Percentiles rank a stretch among this genome's conserved stretches.
Evolutionary conservation across 2,329 filamentous ascomycete genomes (phyloP).

Genomic region (Keithomyces neogunnii): DNA sequence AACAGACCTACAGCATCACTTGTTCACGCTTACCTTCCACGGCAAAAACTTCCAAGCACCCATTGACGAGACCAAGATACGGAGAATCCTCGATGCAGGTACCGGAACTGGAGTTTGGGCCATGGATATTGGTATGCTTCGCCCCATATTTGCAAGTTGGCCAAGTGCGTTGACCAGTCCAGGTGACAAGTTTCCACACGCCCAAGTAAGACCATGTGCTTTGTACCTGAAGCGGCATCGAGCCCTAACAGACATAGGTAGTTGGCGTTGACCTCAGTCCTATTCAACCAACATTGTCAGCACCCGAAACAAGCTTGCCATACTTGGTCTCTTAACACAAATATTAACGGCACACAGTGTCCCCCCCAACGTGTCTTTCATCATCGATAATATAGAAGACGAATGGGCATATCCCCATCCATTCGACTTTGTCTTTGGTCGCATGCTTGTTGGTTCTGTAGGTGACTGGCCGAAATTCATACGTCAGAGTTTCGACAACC

Average conservation of each 20-base stretch:
- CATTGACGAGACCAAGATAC: slow-evolving; percentile 12
- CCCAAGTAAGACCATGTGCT: slow-evolving; percentile 13
- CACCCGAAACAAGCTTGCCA: slow-evolving; percentile 5
- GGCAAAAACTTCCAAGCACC: slow-evolving; percentile 21
- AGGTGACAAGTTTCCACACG: slow-evolving; percentile 22
- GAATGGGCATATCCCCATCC: slow-evolving; percentile 28
- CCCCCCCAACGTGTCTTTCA: slow-evolving; percentile 40
- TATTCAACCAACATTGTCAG: slow-evolving; percentile 28
- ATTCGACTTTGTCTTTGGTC: slow-evolving; percentile 33
- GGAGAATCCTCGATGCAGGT: slow-evolving; percentile 35
- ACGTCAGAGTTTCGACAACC: slow-evolving; percentile 24
- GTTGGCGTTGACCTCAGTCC: slow-evolving; percentile 34
- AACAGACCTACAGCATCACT: slow-evolving; percentile 27
- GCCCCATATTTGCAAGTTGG: too few relatives aligned
- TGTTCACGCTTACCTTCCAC: slow-evolving; percentile 23
- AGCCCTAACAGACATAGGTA: slow-evolving; percentile 13
- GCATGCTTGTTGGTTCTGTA: slow-evolving; percentile 29
- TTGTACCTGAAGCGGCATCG: background rate
- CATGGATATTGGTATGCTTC: slow-evolving; percentile 31
- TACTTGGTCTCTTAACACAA: too few relatives aligned
- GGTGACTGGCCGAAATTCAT: slow-evolving; percentile 27
- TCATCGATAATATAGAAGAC: slow-evolving; percentile 33
- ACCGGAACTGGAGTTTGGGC: slow-evolving; percentile 39
- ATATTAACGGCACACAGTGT: slow-evolving; percentile 20
- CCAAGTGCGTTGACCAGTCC: too few relatives aligned